phyloP scores from a whole-genome alignment of 129 eudicot species.

The Arctium minus region DNA sequence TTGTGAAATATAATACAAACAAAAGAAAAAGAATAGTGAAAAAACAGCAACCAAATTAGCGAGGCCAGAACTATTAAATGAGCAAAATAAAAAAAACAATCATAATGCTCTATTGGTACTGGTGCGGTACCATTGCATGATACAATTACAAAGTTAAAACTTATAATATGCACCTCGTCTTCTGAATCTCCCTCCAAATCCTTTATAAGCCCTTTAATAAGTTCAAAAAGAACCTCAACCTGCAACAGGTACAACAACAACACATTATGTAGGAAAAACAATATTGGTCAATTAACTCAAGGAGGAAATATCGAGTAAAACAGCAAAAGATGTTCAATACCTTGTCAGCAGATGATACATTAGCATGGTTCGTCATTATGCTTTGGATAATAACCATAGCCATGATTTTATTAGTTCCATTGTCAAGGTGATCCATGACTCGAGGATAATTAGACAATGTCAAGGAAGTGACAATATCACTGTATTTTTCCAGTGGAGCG shows the following conservation, averaged over 20 bases:
- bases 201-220: conserved; percentile 86
- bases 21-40: conserved; percentile 3
- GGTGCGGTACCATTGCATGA: conserved; percentile 10
- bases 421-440: conserved; percentile 96
- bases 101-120: background rate
- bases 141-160: conserved; percentile 13
- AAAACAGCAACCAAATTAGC: background rate
- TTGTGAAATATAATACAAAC: conserved; percentile 15
- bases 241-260: conserved; percentile 35
- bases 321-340: conserved; percentile 30
- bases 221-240: conserved; percentile 95
- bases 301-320: background rate
- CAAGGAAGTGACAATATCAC: conserved; percentile 90
- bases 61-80: background rate
- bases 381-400: conserved; percentile 97
- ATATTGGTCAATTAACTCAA: background rate
- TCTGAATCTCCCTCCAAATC: conserved; percentile 61
- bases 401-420: conserved; percentile 90
- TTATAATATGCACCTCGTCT: conserved; percentile 63
- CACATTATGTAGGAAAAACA: conserved; percentile 18
- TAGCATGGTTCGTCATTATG: conserved; percentile 73
- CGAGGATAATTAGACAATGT: conserved; percentile 97
- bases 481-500: conserved; percentile 93
- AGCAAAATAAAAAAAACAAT: conserved; percentile 2
- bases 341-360: conserved; percentile 88